Base-by-base conservation (phyloP, 805 yeast genomes). In the Kregervanrija pseudodelftensis region DNA sequence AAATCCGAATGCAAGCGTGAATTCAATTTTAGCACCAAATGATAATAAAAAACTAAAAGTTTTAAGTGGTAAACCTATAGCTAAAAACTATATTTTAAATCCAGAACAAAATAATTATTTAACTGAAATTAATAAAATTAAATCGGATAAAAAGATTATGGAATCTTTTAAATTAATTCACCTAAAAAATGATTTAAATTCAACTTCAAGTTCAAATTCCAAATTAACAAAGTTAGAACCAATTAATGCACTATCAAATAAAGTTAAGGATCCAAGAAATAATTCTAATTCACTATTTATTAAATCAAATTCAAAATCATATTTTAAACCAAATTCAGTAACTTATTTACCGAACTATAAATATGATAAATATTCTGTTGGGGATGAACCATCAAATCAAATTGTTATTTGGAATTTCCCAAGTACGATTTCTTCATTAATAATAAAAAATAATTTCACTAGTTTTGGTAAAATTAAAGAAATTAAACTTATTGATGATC, bases 341-440 rank as follows among this genome's bases (percentile, higher is more conserved):
- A 67, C 42, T 10, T 42, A 30, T 30, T 5, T 42, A 5, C 45
- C 45, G 9, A 42, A n/a, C 8, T 46, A 34, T 37, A 46, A 40
- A 67, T 85, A 73, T 58, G 95, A 88, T 59, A 73, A 79, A 46
- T 70, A 82, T 55, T 85, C 95, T 0, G 58, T 86, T 11, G 95
- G 93, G 0, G 80, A 83, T 0, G 77, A 80, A 13, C 96, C 95
- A 0, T 72, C 80, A 3, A 66, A 76, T 8, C 89, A 83, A 54
- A 61, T 89, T 34, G 76, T 88, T 1, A 69, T 86, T 4, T 82
- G 86, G 74, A 83, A 81, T 14, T 67, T 81, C 41, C 81, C 86
- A 3, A 55, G 72, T 2, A 66, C 76, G 3, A 69, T 76, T n/a
- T 70, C 74, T 37, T 76, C 77, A 40, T 43, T 48, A 4, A 57